Evolutionary conservation across 2,329 filamentous ascomycete species (phyloP).

Genomic region (Hymenoscyphus salicellus): DNA sequence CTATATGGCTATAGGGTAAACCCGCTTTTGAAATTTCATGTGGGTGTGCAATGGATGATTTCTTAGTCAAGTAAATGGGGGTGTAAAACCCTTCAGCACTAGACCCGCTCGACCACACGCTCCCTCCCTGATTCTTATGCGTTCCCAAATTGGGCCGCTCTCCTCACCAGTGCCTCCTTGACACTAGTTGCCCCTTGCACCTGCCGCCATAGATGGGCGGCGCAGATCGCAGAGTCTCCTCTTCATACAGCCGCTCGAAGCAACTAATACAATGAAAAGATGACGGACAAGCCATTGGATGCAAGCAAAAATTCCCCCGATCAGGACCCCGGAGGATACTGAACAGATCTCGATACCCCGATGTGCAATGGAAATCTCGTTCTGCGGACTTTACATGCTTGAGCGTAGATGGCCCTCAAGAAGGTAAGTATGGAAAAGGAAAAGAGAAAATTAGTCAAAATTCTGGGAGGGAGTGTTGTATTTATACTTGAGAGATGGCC

Average conservation of each 20-base stretch:
- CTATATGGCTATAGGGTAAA: no score
- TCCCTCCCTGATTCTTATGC: no score
- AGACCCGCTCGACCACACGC: no score
- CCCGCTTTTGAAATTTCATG: no score
- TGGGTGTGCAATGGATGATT: no score
- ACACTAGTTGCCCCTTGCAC: no score
- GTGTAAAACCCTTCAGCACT: no score
- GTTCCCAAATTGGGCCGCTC: no score
- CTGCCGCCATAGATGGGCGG: no score
- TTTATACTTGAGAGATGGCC: background rate
- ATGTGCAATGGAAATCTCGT: conserved; percentile 56
- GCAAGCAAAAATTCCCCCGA: conserved; percentile 39
- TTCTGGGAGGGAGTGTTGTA: background rate
- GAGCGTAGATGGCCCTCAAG: conserved; percentile 31
- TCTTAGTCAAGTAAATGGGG: no score
- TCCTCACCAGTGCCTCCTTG: no score
- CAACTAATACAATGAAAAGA: conserved; percentile 40
- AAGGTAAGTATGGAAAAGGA: conserved; percentile 40
- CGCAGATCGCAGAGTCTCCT: conserved; percentile 30
- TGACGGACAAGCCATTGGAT: conserved; percentile 7
- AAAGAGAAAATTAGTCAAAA: background rate
- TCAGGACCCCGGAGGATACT: conserved; percentile 37
- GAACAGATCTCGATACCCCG: conserved; percentile 46
- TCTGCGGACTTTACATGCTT: conserved; percentile 30
- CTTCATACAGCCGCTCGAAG: conserved; percentile 37